A percentile compares a stretch with the other conserved stretches of the same genome.
Evolutionary conservation across 768 basidiomycete species (phyloP).

Genomic region (Russula compacta): DNA sequence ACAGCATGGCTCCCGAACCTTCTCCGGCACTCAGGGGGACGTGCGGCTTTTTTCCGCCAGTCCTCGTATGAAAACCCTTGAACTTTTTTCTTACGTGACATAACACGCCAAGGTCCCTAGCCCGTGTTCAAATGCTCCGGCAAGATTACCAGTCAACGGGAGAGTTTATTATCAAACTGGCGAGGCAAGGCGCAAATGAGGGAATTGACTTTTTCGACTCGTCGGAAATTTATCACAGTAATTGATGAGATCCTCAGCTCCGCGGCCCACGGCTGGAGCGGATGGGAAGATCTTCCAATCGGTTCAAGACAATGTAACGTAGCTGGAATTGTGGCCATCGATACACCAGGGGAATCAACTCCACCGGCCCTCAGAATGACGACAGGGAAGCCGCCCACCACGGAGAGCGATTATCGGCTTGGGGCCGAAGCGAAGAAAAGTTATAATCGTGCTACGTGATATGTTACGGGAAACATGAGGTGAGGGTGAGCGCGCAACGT

Average conservation of each 20-base stretch:
- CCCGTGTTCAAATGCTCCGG: not conserved
- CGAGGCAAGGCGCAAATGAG: not conserved
- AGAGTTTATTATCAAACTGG: conserved; percentile 1
- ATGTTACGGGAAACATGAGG: not conserved
- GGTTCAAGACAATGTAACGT: not conserved
- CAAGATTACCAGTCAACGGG: not conserved
- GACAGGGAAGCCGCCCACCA: not conserved
- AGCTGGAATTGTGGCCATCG: not conserved
- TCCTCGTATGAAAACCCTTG: conserved; percentile 8
- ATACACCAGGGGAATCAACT: not conserved
- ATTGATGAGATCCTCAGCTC: not conserved
- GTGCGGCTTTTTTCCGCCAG: not conserved
- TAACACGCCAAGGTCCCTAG: conserved; percentile 6
- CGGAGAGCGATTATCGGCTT: conserved; percentile 4
- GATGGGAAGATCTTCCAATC: not conserved
- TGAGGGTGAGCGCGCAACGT: not conserved
- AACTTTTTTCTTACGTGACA: conserved; percentile 15
- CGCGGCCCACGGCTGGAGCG: not conserved
- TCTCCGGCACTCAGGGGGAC: conserved; percentile 2
- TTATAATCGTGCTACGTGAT: conserved; percentile 2
- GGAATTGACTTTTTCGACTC: not conserved
- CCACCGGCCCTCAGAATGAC: not conserved
- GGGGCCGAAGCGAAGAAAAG: not conserved
- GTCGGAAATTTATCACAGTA: conserved; percentile 7
- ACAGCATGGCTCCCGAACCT: not conserved